Conservation (phyloP, 1,284 basidiomycete species). For the Puccinia coronata region DNA sequence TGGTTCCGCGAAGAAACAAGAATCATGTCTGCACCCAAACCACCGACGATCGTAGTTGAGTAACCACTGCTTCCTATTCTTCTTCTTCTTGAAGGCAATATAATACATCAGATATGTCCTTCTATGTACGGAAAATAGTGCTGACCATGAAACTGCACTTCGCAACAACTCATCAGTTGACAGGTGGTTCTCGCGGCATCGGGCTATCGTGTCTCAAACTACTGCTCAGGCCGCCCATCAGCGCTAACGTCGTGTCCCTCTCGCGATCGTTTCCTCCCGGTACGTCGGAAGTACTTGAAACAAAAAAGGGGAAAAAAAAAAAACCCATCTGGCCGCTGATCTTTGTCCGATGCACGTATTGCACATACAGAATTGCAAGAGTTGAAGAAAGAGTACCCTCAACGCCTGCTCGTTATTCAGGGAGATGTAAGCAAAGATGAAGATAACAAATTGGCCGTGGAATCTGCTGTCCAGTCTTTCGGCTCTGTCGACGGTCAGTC, state of each 20-base stretch:
- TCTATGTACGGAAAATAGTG: too few species aligned
- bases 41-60: slow-evolving; percentile 20
- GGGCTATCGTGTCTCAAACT: slow-evolving; percentile 35
- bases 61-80: too few species aligned
- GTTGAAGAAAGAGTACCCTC: slow-evolving; percentile 13
- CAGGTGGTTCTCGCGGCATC: slow-evolving; percentile 43
- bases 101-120: background rate
- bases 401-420: slow-evolving; percentile 7
- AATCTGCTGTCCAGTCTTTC: slow-evolving; percentile 25
- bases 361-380: slow-evolving; percentile 22
- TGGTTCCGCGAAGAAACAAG: too few species aligned
- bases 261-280: slow-evolving; percentile 38
- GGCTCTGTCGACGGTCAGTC: slow-evolving; percentile 40
- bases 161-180: too few species aligned
- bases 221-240: slow-evolving; percentile 20
- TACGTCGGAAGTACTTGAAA: too few species aligned
- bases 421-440: slow-evolving; percentile 29
- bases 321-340: too few species aligned
- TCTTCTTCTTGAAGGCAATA: background rate
- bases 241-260: slow-evolving; percentile 39
- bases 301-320: too few species aligned
- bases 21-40: background rate
- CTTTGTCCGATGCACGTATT: too few species aligned
- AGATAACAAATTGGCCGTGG: slow-evolving; percentile 37
- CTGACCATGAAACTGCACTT: too few species aligned